Base-by-base conservation (phyloP, 108 stramenopile species). In the Nitzschia inconspicua region DNA sequence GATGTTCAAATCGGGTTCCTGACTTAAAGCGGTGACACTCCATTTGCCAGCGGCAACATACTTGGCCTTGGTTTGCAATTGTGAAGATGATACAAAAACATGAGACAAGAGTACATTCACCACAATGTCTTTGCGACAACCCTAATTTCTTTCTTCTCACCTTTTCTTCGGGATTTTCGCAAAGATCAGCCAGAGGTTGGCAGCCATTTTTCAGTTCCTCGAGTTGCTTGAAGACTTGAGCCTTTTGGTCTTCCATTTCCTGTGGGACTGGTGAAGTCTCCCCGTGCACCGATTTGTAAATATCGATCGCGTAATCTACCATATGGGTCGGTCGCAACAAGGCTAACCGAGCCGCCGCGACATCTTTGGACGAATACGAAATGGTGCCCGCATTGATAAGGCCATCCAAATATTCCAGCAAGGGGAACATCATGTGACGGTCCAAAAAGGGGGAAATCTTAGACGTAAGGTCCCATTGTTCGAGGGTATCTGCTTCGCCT, bases 381-480 rank as follows among this genome's bases (percentile, higher is more conserved):
- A 93, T 67, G 9, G 65, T 53, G 8, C 80, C 80, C 8, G 76
- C 36, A 11, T 47, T 50, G 62, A 93, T 93, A 62, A 84, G 67
- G 10, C 79, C 80, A 57, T 93, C 85, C 31, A 94, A 50, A 66
- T 91, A 98, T 54, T 95, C 94, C 46, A 96, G 79, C 53, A 96
- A 74, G 30, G 93, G 95, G 74, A 95, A 91, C 78, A 98, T 83
- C 84, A 96, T 84, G 87, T 98, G 97, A 9, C 89, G 86, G 72
- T 98, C 97, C 66, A 96, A 72, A 63, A 80, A 90, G 32, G 93
- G 86, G 37, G 89, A 86, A 57, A 93, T 78, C 39, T 73, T 73
- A 37, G 79, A 75, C 48, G 96, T 96, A 57, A 96, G 79, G 57
- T 96, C 95, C 75, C 85, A 84, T 68, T 73, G 67, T 66, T 78